Evolutionary conservation across 2,329 filamentous ascomycete species (phyloP).

Genomic region (Grosmannia clavigera): DNA sequence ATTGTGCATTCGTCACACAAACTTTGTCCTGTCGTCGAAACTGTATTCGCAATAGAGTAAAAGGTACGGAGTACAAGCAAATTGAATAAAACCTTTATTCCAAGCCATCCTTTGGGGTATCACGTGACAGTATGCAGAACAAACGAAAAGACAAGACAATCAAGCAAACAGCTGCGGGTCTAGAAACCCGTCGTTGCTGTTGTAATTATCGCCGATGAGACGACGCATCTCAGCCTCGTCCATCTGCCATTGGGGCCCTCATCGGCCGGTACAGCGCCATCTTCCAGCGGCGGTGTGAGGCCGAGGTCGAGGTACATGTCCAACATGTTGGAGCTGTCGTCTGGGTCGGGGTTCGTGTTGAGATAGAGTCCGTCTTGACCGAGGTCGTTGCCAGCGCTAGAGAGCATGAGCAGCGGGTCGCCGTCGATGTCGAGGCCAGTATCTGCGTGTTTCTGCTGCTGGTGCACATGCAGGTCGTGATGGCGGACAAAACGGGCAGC

Average conservation of each 20-base stretch:
- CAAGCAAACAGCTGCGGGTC: conserved; percentile 11
- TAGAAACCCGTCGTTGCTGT: background rate
- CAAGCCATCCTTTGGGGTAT: background rate
- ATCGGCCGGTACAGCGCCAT: background rate
- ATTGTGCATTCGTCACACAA: too few relatives aligned
- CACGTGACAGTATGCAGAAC: background rate
- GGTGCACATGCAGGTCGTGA: conserved; percentile 35
- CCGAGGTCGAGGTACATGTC: conserved; percentile 1
- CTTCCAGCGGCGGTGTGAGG: background rate
- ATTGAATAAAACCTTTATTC: too few relatives aligned
- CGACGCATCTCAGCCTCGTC: conserved; percentile 17
- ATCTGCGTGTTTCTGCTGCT: conserved; percentile 19
- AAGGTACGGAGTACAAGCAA: too few relatives aligned
- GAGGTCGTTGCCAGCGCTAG: background rate
- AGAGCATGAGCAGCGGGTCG: background rate
- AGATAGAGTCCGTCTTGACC: background rate
- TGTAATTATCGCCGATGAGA: conserved; percentile 13
- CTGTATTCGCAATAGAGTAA: too few relatives aligned
- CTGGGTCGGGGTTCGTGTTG: background rate
- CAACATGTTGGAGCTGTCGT: conserved; percentile 3
- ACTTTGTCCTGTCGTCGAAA: too few relatives aligned
- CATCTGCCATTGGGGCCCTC: conserved; percentile 12
- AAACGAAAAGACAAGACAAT: background rate
- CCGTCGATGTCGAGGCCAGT: background rate
- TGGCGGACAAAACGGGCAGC: conserved; percentile 34